A percentile compares a stretch with the other conserved stretches of the same genome.
These are phyloP conservation scores for Neurospora sp. DNA, from an alignment of 495 filamentous ascomycete species.

Conservation along the genomic window DNA sequence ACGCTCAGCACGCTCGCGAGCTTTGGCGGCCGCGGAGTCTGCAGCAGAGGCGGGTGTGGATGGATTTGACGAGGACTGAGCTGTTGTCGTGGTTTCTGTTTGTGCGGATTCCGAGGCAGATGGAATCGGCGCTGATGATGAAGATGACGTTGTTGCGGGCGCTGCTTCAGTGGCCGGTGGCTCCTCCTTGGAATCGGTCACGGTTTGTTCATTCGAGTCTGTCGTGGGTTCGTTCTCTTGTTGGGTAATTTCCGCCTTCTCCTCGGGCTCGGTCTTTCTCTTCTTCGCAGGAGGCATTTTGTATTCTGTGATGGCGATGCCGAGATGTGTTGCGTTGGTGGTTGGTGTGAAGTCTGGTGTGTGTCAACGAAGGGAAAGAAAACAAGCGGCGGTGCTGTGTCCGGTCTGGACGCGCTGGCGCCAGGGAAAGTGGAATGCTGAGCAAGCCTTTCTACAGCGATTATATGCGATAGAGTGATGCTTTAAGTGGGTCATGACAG, in stretches of 20 bases:
- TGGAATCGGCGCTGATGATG: constrained; percentile 1
- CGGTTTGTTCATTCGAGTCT: constrained; percentile 2
- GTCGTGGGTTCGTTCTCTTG: constrained; percentile 3
- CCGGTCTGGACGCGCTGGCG: neutral
- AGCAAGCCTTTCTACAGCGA: neutral
- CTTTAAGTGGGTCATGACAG: neutral
- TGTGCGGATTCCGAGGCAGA: neutral
- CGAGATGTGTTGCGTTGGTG: neutral
- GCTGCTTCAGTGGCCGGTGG: constrained; percentile 1
- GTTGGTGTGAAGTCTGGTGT: neutral
- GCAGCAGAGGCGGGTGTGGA: constrained; percentile 7
- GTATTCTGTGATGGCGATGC: neutral
- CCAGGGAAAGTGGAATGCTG: neutral
- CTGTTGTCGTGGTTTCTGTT: neutral
- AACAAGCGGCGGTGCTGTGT: neutral
- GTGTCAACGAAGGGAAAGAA: neutral
- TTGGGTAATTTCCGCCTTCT: constrained; percentile 9
- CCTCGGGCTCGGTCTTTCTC: constrained; percentile 30
- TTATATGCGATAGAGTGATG: neutral
- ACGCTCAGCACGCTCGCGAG: constrained; percentile 49
- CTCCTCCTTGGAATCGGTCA: constrained; percentile 5
- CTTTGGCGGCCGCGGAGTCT: constrained; percentile 34
- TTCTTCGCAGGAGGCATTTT: constrained; percentile 40
- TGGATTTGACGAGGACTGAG: constrained; percentile 1
- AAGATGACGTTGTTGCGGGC: constrained; percentile 1